Base-by-base conservation (phyloP, 495 filamentous ascomycete species). In the Margaritispora aquatica region DNA sequence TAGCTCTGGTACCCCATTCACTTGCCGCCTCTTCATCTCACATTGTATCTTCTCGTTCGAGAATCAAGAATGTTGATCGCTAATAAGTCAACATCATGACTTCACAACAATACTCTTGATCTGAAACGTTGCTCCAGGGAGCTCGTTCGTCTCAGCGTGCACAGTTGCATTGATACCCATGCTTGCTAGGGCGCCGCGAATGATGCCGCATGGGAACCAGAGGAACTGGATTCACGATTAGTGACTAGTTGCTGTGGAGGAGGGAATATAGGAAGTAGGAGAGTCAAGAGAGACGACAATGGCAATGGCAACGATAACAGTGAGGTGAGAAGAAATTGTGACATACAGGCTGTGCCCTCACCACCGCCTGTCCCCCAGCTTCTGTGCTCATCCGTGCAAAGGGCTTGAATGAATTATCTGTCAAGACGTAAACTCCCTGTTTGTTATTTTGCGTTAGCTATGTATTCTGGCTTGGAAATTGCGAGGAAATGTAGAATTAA, bases 381-480 rank as follows among this genome's bases (percentile, higher is more conserved):
- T 88, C 84, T 62, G 88, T 84, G 66, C 86, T 90, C 92, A 97
- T 97, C 41, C 90, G 80, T 11, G 84, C 76, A 62, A 98, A 87
- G 0, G 94, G 92, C 20, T 89, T 85, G 76, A 98, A 98, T 27
- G 85, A 78, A 71, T 92, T 95, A 73, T 98, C 94, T 15, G 92
- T 97, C 19, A 98, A 78, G 34, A 98, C 94, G 71, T 96, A 98
- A 64, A 97, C 90, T 9, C 94, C 94, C 88, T 92, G 61, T 55
- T 57, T 58, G 21, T 46, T 27, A n/a, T n/a, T n/a, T n/a, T n/a
- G n/a, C n/a, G 27, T 63, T 49, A 60, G 49, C 24, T n/a, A n/a
- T n/a, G n/a, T n/a, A n/a, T n/a, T n/a, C n/a, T 34, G 48, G 19
- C 3, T 7, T 44, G 23, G n/a, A 31, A 4, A 5, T 31, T 3